Percentiles rank a stretch among this genome's conserved stretches.
Evolutionary conservation across 169 alveolate genomes (phyloP).

Genomic region (Plasmodium berghei): DNA sequence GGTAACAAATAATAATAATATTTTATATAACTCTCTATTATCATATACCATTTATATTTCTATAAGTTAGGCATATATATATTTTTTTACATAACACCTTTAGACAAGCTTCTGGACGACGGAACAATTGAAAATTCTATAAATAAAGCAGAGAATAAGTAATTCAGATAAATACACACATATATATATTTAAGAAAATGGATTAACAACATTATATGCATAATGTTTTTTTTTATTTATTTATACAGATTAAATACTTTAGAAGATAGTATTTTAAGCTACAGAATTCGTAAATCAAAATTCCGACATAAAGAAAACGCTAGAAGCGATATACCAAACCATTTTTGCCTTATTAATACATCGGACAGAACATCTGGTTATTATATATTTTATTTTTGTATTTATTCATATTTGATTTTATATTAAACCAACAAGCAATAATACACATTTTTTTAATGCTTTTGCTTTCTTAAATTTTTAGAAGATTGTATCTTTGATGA

Average conservation of each 20-base stretch:
- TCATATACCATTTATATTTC: too few species aligned
- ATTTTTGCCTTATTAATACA: conserved; percentile 66
- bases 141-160: conserved; percentile 70
- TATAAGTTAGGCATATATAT: not conserved
- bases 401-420: conserved; percentile 13
- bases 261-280: conserved; percentile 62
- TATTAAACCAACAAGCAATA: conserved; percentile 4
- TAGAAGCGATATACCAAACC: conserved; percentile 68
- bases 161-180: conserved; percentile 11
- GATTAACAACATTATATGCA: not conserved
- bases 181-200: conserved; percentile 8
- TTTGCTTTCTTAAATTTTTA: conserved; percentile 31
- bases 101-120: conserved; percentile 23
- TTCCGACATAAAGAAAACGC: conserved; percentile 22
- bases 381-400: conserved; percentile 11
- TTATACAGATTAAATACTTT: conserved; percentile 30
- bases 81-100: conserved; percentile 13
- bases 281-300: conserved; percentile 38
- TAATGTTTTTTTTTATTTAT: conserved; percentile 1
- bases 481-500: conserved; percentile 48
- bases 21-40: too few species aligned
- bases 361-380: conserved; percentile 43
- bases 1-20: conserved; percentile 7
- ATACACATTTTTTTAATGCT: conserved; percentile 21
- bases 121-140: conserved; percentile 43